A percentile compares a stretch with the other conserved stretches of the same genome.
These are phyloP conservation scores for Penicillium ochrochloron DNA, from an alignment of 495 filamentous ascomycete species.

Conservation along the genomic window DNA sequence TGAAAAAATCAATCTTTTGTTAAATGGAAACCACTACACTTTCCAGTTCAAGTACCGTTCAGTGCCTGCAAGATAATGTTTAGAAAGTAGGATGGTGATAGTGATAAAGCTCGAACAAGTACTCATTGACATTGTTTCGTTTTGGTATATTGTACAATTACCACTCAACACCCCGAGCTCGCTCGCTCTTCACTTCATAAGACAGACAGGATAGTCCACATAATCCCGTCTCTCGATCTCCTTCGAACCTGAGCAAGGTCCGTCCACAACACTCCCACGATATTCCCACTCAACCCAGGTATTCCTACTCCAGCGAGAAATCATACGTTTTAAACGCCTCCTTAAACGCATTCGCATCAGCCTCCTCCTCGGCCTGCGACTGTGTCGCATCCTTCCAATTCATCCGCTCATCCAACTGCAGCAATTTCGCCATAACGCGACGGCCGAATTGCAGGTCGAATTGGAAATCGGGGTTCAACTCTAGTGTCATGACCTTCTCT, in stretches of 20 bases:
- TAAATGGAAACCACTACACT: neutral
- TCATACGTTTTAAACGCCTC: slow-evolving; percentile 85
- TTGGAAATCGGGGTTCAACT: slow-evolving; percentile 54
- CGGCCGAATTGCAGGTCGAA: slow-evolving; percentile 73
- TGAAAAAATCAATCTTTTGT: neutral
- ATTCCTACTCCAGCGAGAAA: slow-evolving; percentile 60
- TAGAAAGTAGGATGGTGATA: too few relatives aligned
- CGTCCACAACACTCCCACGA: neutral
- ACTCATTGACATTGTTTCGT: neutral
- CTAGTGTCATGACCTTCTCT: slow-evolving; percentile 57
- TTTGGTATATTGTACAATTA: neutral
- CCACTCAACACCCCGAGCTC: neutral
- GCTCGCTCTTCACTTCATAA: neutral
- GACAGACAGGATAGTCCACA: neutral
- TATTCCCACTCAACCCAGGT: too few relatives aligned
- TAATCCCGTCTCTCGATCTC: too few relatives aligned
- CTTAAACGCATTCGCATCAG: slow-evolving; percentile 81
- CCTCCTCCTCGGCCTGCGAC: slow-evolving; percentile 72
- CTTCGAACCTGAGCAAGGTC: too few relatives aligned
- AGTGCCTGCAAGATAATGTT: neutral
- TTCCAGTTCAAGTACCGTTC: neutral
- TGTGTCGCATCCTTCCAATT: slow-evolving; percentile 86
- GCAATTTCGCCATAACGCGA: slow-evolving; percentile 82
- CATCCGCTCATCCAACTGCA: slow-evolving; percentile 72
- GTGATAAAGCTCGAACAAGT: neutral